Conservation (phyloP, 2,329 filamentous ascomycete genomes). For the Fusarium equiseti region DNA sequence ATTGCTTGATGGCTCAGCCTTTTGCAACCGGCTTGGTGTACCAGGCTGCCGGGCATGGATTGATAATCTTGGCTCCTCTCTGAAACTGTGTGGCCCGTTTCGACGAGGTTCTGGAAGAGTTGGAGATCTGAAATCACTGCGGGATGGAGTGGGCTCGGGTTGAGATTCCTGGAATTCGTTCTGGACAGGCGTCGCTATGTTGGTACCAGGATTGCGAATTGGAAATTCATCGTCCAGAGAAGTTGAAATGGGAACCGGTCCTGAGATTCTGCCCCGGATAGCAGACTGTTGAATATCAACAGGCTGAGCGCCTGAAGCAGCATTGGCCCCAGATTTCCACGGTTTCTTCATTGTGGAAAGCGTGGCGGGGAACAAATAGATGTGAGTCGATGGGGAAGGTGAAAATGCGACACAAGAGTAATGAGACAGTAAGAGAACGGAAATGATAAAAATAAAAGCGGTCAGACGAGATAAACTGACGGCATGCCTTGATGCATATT, state of each 20-base stretch:
- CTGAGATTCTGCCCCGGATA: slow-evolving; percentile 70
- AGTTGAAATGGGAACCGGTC: slow-evolving; percentile 68
- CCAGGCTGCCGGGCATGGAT: slow-evolving; percentile 23
- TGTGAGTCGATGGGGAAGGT: slow-evolving; percentile 8
- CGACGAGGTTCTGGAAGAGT: slow-evolving; percentile 34
- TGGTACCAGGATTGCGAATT: slow-evolving; percentile 58
- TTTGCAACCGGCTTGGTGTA: slow-evolving; percentile 34
- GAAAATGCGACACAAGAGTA: slow-evolving; percentile 19
- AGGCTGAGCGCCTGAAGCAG: slow-evolving; percentile 45
- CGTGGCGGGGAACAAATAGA: background rate
- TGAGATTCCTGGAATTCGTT: slow-evolving; percentile 42
- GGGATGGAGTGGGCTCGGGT: slow-evolving; percentile 17
- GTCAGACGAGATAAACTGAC: slow-evolving; percentile 26
- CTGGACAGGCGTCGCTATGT: slow-evolving; percentile 51
- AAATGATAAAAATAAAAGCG: slow-evolving; percentile 26
- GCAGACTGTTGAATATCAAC: slow-evolving; percentile 56
- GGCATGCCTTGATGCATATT: slow-evolving; percentile 42
- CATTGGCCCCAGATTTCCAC: slow-evolving; percentile 60
- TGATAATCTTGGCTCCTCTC: slow-evolving; percentile 26
- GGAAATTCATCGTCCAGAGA: slow-evolving; percentile 66
- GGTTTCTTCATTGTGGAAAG: slow-evolving; percentile 55
- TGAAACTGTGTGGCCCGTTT: slow-evolving; percentile 24
- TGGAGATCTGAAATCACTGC: slow-evolving; percentile 33
- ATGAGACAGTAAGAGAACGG: slow-evolving; percentile 27
- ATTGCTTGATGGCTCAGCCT: slow-evolving; percentile 53